Conservation (phyloP, 2,329 filamentous ascomycete species). For the Penicillium brevicompactum region DNA sequence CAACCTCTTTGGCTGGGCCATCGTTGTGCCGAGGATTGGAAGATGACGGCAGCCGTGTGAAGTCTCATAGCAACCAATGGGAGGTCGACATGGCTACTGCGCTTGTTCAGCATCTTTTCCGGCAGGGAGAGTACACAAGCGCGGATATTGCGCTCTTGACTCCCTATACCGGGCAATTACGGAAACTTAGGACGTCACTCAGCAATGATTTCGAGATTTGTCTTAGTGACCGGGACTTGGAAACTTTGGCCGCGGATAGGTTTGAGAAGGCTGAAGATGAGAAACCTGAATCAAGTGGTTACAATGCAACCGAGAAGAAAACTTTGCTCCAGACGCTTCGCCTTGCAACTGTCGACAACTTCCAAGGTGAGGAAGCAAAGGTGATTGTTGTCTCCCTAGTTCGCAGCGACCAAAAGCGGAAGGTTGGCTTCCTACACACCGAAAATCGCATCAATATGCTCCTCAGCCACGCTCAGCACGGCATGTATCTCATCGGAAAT, state of each 20-base stretch:
- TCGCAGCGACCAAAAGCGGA: conserved; percentile 60
- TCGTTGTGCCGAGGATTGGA: conserved; percentile 10
- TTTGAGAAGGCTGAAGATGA: neutral
- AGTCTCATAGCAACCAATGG: conserved; percentile 20
- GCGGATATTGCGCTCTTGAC: conserved; percentile 26
- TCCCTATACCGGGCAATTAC: conserved; percentile 21
- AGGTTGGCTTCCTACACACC: conserved; percentile 65
- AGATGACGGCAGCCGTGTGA: conserved; percentile 9
- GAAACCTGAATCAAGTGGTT: neutral
- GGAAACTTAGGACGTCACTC: conserved; percentile 11
- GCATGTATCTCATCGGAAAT: conserved; percentile 17
- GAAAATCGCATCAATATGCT: conserved; percentile 67
- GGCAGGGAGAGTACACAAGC: conserved; percentile 23
- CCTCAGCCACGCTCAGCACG: conserved; percentile 42
- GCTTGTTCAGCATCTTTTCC: conserved; percentile 22
- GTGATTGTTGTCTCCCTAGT: conserved; percentile 68
- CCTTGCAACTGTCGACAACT: conserved; percentile 67
- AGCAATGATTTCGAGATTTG: conserved; percentile 8
- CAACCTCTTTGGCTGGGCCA: conserved; percentile 28
- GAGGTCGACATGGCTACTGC: conserved; percentile 24
- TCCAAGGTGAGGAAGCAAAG: conserved; percentile 71
- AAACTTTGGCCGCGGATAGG: conserved; percentile 5
- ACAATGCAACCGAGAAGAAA: conserved; percentile 4
- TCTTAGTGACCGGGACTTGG: conserved; percentile 9
- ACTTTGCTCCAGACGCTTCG: conserved; percentile 15